Evolutionary conservation across 2,329 filamentous ascomycete genomes (phyloP).

Genomic region (Colletotrichum chlorophyti): DNA sequence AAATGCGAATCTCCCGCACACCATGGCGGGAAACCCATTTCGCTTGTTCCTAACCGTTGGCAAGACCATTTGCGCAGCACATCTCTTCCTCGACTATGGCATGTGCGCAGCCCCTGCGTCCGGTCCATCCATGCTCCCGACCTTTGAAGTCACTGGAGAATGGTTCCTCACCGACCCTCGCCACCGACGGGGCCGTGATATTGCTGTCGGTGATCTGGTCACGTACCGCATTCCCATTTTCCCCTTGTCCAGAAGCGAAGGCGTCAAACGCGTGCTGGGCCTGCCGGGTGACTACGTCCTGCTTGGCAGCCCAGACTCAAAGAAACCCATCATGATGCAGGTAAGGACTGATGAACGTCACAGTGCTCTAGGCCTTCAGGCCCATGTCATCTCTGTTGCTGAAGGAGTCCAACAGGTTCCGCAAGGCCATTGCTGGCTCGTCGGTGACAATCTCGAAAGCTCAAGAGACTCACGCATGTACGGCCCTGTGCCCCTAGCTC

Average conservation of each 20-base stretch:
- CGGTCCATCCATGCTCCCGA: conserved; percentile 91
- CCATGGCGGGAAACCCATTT: conserved; percentile 31
- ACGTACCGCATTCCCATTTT: conserved; percentile 78
- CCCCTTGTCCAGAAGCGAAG: conserved; percentile 58
- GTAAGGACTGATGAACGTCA: conserved; percentile 53
- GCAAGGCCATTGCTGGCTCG: conserved; percentile 88
- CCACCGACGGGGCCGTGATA: conserved; percentile 70
- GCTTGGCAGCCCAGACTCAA: conserved; percentile 64
- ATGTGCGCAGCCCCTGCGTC: conserved; percentile 64
- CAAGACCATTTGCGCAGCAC: conserved; percentile 54
- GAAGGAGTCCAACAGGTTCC: conserved; percentile 69
- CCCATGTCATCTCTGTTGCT: neutral
- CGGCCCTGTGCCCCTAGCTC: conserved; percentile 83
- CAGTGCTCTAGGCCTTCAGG: neutral
- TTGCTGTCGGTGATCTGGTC: conserved; percentile 83
- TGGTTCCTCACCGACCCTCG: conserved; percentile 71
- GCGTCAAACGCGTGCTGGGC: conserved; percentile 81
- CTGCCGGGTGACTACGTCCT: conserved; percentile 80
- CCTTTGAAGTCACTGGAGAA: conserved; percentile 72
- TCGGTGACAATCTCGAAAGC: conserved; percentile 84
- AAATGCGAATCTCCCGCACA: neutral
- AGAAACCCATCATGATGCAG: conserved; percentile 64
- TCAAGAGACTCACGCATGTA: conserved; percentile 88
- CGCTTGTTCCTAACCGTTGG: conserved; percentile 52
- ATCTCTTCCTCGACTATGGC: conserved; percentile 66